Evolutionary conservation across 176 grass and related monocot genomes (phyloP).

Genomic region (Oryza officinalis): DNA sequence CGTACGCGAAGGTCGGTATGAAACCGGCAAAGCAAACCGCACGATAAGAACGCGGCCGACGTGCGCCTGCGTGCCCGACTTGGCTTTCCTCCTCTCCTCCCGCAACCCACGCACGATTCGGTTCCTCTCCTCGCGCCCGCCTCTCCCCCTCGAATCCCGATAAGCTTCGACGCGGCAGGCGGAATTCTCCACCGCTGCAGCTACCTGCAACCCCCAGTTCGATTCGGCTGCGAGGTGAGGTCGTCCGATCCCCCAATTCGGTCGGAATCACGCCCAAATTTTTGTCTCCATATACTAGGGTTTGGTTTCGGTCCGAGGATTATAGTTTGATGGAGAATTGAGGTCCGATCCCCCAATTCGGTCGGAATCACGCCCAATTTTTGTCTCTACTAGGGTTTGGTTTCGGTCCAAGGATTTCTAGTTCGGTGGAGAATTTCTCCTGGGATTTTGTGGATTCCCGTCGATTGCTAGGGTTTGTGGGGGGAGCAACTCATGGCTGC

Average conservation of each 20-base stretch:
- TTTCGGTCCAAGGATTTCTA: constrained; percentile 25
- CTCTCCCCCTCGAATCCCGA: background rate
- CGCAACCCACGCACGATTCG: background rate
- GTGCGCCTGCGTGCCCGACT: background rate
- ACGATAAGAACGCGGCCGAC: constrained; percentile 21
- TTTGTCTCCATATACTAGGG: constrained; percentile 17
- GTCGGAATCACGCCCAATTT: background rate
- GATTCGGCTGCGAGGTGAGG: background rate
- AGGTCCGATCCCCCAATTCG: background rate
- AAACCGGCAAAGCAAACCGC: background rate
- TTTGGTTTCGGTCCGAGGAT: constrained; percentile 17
- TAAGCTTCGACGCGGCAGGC: background rate
- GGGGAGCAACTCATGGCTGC: constrained; percentile 37
- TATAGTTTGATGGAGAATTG: constrained; percentile 17
- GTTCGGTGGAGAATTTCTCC: background rate
- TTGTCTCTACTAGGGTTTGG: constrained; percentile 22
- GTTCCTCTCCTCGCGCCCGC: background rate
- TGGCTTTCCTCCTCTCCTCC: background rate
- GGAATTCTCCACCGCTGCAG: background rate
- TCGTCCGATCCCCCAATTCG: background rate
- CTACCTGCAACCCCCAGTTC: background rate
- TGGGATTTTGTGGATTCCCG: background rate
- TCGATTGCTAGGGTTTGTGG: constrained; percentile 15
- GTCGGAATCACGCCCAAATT: background rate
- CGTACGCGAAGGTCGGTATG: background rate